phyloP scores from a whole-genome alignment of 2,329 filamentous ascomycete species.

The Phyllosticta citrichinensis region DNA sequence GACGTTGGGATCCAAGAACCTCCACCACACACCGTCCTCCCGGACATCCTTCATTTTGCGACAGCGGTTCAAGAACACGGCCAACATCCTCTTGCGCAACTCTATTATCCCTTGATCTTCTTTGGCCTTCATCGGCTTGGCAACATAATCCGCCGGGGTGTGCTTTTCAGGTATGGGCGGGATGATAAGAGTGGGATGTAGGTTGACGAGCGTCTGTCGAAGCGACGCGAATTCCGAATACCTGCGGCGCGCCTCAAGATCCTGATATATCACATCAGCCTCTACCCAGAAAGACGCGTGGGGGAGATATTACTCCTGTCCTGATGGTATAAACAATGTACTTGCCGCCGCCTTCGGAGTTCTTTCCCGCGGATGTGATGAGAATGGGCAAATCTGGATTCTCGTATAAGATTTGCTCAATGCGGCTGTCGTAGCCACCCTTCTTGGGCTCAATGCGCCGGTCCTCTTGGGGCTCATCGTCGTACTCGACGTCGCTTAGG shows the following conservation, averaged over 20 bases:
- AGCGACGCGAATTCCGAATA: conserved; percentile 96
- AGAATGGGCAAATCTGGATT: conserved; percentile 81
- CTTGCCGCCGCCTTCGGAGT: conserved; percentile 77
- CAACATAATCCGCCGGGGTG: conserved; percentile 96
- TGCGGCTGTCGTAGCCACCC: conserved; percentile 84
- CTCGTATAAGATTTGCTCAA: conserved; percentile 96
- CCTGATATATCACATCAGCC: conserved; percentile 42
- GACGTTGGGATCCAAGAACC: conserved; percentile 92
- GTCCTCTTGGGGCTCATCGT: conserved; percentile 43
- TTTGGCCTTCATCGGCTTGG: conserved; percentile 95
- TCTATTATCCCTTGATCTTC: conserved; percentile 97
- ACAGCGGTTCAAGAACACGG: conserved; percentile 90
- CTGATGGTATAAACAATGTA: conserved; percentile 97
- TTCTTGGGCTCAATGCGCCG: conserved; percentile 51
- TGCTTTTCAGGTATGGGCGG: conserved; percentile 98
- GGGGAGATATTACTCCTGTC: conserved; percentile 60
- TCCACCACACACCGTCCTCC: conserved; percentile 94
- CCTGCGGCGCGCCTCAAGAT: conserved; percentile 84
- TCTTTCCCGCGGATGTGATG: conserved; percentile 94
- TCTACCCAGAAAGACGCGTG: not conserved
- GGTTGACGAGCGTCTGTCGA: conserved; percentile 73
- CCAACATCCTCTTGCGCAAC: conserved; percentile 89
- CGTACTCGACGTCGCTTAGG: conserved; percentile 50
- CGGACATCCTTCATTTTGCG: conserved; percentile 84
- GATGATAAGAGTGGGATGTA: conserved; percentile 91